phyloP scores from a whole-genome alignment of 306 rosid species.

The Vigna nakashimae region DNA sequence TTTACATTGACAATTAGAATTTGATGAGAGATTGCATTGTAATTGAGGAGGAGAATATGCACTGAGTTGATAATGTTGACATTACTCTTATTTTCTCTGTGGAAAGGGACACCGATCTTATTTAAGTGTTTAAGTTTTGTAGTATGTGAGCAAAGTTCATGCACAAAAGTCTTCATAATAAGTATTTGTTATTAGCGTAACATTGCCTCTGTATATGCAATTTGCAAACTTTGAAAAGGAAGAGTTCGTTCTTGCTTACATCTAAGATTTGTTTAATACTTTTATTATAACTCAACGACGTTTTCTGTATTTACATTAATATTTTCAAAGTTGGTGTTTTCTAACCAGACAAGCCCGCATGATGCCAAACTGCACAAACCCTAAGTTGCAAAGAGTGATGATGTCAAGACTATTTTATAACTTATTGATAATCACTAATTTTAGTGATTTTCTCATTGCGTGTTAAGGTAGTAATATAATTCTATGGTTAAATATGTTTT shows the following conservation, averaged over 20 bases:
- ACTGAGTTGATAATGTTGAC: not conserved
- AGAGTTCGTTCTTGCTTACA: not conserved
- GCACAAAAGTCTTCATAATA: not conserved
- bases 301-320: too few relatives aligned
- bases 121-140: not conserved
- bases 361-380: too few relatives aligned
- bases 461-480: too few relatives aligned
- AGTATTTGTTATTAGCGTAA: not conserved
- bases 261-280: not conserved
- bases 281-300: too few relatives aligned
- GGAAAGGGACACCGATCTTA: not conserved
- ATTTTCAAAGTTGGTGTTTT: too few relatives aligned
- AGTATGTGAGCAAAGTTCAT: not conserved
- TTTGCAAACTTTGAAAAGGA: not conserved
- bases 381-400: too few relatives aligned
- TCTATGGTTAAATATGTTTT: too few relatives aligned
- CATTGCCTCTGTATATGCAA: not conserved
- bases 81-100: not conserved
- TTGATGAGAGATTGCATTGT: not conserved
- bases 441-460: too few relatives aligned
- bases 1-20: not conserved
- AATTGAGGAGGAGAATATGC: not conserved
- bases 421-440: too few relatives aligned
- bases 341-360: too few relatives aligned
- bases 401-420: too few relatives aligned